Evolutionary conservation across 2,329 filamentous ascomycete genomes (phyloP).

Genomic region (Aspergillus alliaceus): DNA sequence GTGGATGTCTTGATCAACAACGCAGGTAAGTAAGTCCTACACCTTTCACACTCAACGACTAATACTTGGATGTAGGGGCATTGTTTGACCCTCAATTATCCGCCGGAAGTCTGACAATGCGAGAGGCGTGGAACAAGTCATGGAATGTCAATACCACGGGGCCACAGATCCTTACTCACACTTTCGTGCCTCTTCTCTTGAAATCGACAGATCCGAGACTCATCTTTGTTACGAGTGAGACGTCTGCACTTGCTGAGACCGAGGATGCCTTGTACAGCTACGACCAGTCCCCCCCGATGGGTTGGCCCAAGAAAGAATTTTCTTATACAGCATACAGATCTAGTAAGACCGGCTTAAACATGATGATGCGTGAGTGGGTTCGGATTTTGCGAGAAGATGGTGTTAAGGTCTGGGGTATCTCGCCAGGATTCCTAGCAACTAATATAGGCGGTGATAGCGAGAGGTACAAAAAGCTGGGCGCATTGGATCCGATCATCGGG

Average conservation of each 20-base stretch:
- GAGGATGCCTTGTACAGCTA: not conserved
- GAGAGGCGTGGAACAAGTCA: conserved; percentile 47
- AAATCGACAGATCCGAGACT: conserved; percentile 47
- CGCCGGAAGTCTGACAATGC: conserved; percentile 30
- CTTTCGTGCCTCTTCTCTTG: conserved; percentile 54
- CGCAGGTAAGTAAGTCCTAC: conserved; percentile 44
- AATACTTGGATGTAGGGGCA: conserved; percentile 14
- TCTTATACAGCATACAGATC: conserved; percentile 38
- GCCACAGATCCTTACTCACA: conserved; percentile 45
- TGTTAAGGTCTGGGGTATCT: not conserved
- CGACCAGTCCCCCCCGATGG: conserved; percentile 22
- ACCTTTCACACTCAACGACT: too few species aligned
- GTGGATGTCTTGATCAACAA: conserved; percentile 61
- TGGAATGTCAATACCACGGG: conserved; percentile 55
- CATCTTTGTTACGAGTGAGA: conserved; percentile 49
- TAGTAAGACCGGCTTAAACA: conserved; percentile 49
- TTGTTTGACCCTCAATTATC: conserved; percentile 31
- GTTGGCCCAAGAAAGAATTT: conserved; percentile 43
- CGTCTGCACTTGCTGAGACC: conserved; percentile 34
- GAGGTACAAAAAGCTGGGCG: not conserved
- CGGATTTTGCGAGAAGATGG: not conserved
- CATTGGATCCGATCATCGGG: not conserved
- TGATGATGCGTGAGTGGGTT: conserved; percentile 50
- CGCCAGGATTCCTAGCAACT: not conserved
- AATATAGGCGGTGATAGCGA: not conserved